Conservation (phyloP, 352 stramenopile genomes). For the Pythium pectinolyticum region DNA sequence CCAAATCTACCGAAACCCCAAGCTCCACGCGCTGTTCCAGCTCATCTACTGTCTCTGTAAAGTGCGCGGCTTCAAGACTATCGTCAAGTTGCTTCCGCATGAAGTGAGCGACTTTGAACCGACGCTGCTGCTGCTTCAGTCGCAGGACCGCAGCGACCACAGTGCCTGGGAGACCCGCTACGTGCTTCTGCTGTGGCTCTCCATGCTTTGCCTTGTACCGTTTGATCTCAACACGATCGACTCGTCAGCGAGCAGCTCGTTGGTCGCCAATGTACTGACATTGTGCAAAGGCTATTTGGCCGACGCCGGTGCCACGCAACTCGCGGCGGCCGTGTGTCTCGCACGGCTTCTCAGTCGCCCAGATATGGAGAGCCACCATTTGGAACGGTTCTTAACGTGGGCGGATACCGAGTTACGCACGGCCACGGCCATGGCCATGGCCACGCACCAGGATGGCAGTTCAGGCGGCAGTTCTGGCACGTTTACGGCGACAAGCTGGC, state of each 20-base stretch:
- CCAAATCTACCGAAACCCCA: constrained; percentile 69
- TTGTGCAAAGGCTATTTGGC: constrained; percentile 87
- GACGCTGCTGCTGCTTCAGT: constrained; percentile 87
- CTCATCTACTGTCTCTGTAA: constrained; percentile 96
- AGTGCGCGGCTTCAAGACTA: constrained; percentile 94
- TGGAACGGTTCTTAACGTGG: constrained; percentile 92
- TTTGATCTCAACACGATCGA: constrained; percentile 98
- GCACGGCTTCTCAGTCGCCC: constrained; percentile 92
- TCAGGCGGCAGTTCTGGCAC: too few species aligned
- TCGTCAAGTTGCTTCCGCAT: constrained; percentile 96
- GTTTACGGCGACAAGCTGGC: constrained; percentile 25
- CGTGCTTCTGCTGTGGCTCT: constrained; percentile 96
- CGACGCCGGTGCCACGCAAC: constrained; percentile 83
- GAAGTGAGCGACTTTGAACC: constrained; percentile 96
- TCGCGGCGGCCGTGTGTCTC: constrained; percentile 94
- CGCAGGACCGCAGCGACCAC: constrained; percentile 83
- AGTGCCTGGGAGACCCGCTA: constrained; percentile 74
- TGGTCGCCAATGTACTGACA: constrained; percentile 80
- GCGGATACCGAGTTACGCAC: constrained; percentile 61
- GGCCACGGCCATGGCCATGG: constrained; percentile 26
- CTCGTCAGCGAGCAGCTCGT: constrained; percentile 65
- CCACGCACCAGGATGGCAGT: constrained; percentile 26
- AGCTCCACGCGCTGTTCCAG: constrained; percentile 86
- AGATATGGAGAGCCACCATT: constrained; percentile 92
- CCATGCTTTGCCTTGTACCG: constrained; percentile 96